Evolutionary conservation across 2,329 filamentous ascomycete species (phyloP), one percentile per base, ranked within the genome.

Genomic region (Verruconis gallopava): DNA sequence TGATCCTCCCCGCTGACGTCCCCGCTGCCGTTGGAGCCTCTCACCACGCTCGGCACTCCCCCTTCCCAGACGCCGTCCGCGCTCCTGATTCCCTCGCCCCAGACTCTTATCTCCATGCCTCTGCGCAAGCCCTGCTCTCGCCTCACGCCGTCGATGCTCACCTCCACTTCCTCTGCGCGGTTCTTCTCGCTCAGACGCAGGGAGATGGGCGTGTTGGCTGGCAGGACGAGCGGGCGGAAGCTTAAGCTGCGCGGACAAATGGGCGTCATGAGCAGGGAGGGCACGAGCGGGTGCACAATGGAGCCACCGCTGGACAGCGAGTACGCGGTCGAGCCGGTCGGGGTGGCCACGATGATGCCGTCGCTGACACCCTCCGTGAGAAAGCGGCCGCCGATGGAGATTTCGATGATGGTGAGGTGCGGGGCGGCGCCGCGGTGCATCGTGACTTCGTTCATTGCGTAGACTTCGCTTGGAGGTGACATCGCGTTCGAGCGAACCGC

Each of bases 321-420:
- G 65, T 98, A 98, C 1, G 91, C 91, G 0, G 91, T 98, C 32
- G 84, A 93, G 2, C 91, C 91, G 0, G 91, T 98, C 0, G 91
- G 91, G 0, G 89, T 95, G 48, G 82, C 86, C 45, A 96, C 78
- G 35, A 96, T 81, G 60, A 98, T 93, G 39, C 91, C 91, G 58
- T 98, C 91, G 1, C 88, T 89, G 11, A 93, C 88, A 1, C 85
- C 89, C 58, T 94, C 86, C 1, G 91, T 98, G 36, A 98, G 68
- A 53, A 91, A 93, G 42, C 85, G 78, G 22, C 84, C 81, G 52
- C 88, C 88, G 46, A 96, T 81, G 53, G 79, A 91, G 34, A 98
- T 84, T 54, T 93, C 85, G 50, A 98, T 84, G 49, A 94, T 80
- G 28, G 86, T 85, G 4, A 98, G 73, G 59, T 96, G 89, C 0